Conservation (phyloP, 1,284 basidiomycete genomes). For the Volvariella volvacea region DNA sequence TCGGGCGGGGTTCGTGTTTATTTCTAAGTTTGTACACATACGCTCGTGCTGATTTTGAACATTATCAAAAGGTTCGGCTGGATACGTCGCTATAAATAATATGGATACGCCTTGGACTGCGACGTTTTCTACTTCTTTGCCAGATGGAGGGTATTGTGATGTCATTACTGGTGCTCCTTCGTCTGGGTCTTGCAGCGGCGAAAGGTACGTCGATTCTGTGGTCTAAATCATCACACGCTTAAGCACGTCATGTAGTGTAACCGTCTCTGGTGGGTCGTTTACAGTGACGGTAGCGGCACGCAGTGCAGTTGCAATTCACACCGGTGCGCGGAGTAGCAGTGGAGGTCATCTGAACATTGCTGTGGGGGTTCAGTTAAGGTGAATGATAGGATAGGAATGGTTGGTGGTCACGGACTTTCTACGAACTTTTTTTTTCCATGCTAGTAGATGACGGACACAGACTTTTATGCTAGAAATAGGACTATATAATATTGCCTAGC, state of each 20-base stretch:
- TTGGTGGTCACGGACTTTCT: too few relatives aligned
- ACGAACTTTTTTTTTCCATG: too few relatives aligned
- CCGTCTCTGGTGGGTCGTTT: conserved; percentile 46
- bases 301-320: conserved; percentile 55
- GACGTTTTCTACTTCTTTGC: conserved; percentile 49
- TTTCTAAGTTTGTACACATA: not conserved
- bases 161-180: conserved; percentile 43
- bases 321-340: conserved; percentile 25
- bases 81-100: conserved; percentile 65
- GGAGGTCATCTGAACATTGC: conserved; percentile 16
- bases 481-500: too few relatives aligned
- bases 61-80: conserved; percentile 33
- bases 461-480: too few relatives aligned
- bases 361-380: too few relatives aligned
- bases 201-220: conserved; percentile 29
- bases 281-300: conserved; percentile 44
- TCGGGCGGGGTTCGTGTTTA: conserved; percentile 45
- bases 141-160: conserved; percentile 58
- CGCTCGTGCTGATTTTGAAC: not conserved
- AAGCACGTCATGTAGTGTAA: conserved; percentile 29
- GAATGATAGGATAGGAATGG: too few relatives aligned
- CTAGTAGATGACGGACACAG: too few relatives aligned
- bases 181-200: conserved; percentile 40
- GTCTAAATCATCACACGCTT: not conserved
- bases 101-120: conserved; percentile 44